Conservation (phyloP, 2,329 filamentous ascomycete species). For the Colletotrichum ledebouriae region DNA sequence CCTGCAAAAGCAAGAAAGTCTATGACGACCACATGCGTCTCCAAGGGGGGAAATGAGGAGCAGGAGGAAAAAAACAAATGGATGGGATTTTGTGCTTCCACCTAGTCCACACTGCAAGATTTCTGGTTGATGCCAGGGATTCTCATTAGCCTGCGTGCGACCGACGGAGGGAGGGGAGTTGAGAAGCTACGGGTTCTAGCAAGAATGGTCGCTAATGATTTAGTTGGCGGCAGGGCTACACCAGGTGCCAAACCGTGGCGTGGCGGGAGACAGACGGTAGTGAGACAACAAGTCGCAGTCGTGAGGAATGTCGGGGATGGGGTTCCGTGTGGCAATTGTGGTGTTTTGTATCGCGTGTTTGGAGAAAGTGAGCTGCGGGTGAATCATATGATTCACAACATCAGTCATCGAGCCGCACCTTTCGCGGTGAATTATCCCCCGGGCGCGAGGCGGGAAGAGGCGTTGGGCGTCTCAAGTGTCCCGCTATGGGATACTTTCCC, state of each 20-base stretch:
- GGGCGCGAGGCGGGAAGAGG: neutral
- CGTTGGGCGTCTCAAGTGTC: constrained; percentile 19
- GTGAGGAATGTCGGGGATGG: neutral
- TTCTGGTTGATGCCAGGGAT: constrained; percentile 13
- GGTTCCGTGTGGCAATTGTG: neutral
- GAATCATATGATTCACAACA: neutral
- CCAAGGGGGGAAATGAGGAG: neutral
- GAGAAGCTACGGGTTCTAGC: neutral
- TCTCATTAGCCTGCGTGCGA: neutral
- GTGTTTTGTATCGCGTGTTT: constrained; percentile 4
- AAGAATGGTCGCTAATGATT: constrained; percentile 9
- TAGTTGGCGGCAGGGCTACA: neutral
- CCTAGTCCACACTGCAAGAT: constrained; percentile 13
- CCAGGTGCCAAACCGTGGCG: neutral
- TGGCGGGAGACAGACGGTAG: constrained; percentile 1
- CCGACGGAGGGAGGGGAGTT: neutral
- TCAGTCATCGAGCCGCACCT: neutral
- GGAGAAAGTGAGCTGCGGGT: constrained; percentile 1
- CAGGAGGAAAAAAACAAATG: too few relatives aligned
- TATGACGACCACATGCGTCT: constrained; percentile 41
- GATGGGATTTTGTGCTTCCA: constrained; percentile 33
- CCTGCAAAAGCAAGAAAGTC: constrained; percentile 22
- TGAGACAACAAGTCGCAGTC: neutral
- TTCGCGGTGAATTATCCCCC: neutral
- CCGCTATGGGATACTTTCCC: constrained; percentile 16